Conservation (phyloP, 2,329 filamentous ascomycete species). For the Penicillium fuscoglaucum region DNA sequence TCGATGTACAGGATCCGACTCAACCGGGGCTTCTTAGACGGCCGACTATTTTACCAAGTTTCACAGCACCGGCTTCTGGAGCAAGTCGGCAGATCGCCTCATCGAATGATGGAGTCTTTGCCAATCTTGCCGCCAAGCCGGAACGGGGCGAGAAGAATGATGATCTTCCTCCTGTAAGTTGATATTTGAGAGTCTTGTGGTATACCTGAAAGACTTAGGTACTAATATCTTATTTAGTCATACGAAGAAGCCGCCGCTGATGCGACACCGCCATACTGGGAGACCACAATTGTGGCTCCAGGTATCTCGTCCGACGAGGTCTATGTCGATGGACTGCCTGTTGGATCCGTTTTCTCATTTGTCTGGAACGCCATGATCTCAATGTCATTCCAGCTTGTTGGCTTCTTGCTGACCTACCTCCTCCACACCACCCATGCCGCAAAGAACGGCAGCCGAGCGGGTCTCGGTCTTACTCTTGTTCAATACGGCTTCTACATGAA, state of each 20-base stretch:
- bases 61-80: slow-evolving; percentile 42
- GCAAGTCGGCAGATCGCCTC: slow-evolving; percentile 62
- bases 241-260: slow-evolving; percentile 98
- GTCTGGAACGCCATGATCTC: slow-evolving; percentile 86
- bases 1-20: slow-evolving; percentile 20
- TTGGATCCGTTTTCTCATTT: slow-evolving; percentile 79
- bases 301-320: slow-evolving; percentile 92
- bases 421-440: slow-evolving; percentile 97
- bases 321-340: slow-evolving; percentile 93
- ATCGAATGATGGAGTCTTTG: slow-evolving; percentile 93
- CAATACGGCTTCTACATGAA: slow-evolving; percentile 98
- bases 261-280: slow-evolving; percentile 96
- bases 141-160: slow-evolving; percentile 79
- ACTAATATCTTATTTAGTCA: slow-evolving; percentile 57
- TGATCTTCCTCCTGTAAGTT: slow-evolving; percentile 85
- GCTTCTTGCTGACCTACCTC: slow-evolving; percentile 96
- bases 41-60: slow-evolving; percentile 57
- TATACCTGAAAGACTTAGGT: background rate
- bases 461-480: slow-evolving; percentile 90
- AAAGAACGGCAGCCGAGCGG: slow-evolving; percentile 93
- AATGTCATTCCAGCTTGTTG: slow-evolving; percentile 94
- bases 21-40: slow-evolving; percentile 44
- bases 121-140: slow-evolving; percentile 88
- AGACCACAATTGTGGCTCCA: slow-evolving; percentile 94
- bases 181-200: background rate